phyloP scores from a whole-genome alignment of 176 grass and related monocot species.

The Aegilops tauschii region DNA sequence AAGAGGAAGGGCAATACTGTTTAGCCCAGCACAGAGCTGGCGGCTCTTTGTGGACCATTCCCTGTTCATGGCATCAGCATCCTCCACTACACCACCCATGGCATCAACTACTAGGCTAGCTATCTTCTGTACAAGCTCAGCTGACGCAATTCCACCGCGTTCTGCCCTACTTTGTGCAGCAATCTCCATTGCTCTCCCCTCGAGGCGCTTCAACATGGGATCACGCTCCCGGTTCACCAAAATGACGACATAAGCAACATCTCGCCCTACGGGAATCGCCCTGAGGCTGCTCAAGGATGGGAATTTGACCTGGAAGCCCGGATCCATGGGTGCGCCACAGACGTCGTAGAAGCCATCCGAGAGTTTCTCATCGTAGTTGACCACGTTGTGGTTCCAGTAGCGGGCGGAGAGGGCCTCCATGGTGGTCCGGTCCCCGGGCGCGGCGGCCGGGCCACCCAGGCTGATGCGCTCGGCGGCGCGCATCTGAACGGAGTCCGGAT shows the following conservation, averaged over 20 bases:
- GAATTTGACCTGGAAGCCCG: conserved; percentile 52
- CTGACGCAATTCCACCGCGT: conserved; percentile 25
- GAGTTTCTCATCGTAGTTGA: conserved; percentile 82
- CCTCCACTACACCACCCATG: conserved; percentile 83
- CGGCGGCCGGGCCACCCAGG: conserved; percentile 36
- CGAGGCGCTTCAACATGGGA: conserved; percentile 51
- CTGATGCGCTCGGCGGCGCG: conserved; percentile 92
- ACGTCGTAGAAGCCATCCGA: conserved; percentile 88
- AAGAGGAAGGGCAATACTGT: conserved; percentile 73
- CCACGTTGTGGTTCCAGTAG: conserved; percentile 85
- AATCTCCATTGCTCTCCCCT: conserved; percentile 42
- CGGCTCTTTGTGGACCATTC: conserved; percentile 55
- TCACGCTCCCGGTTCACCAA: conserved; percentile 63
- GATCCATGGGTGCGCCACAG: conserved; percentile 49
- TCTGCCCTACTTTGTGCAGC: conserved; percentile 37
- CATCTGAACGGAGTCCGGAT: conserved; percentile 95
- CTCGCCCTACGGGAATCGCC: conserved; percentile 23
- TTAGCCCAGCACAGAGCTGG: conserved; percentile 42
- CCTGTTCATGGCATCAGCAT: conserved; percentile 63
- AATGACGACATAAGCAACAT: conserved; percentile 47
- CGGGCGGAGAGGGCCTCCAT: conserved; percentile 74
- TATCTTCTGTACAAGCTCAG: conserved; percentile 67
- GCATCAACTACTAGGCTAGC: conserved; percentile 62
- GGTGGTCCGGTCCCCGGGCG: conserved; percentile 29
- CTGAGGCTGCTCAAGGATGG: conserved; percentile 55